A percentile compares a stretch with the other conserved stretches of the same genome.
phyloP scores from a whole-genome alignment of 768 basidiomycete genomes.

The Gyrodon lividus region DNA sequence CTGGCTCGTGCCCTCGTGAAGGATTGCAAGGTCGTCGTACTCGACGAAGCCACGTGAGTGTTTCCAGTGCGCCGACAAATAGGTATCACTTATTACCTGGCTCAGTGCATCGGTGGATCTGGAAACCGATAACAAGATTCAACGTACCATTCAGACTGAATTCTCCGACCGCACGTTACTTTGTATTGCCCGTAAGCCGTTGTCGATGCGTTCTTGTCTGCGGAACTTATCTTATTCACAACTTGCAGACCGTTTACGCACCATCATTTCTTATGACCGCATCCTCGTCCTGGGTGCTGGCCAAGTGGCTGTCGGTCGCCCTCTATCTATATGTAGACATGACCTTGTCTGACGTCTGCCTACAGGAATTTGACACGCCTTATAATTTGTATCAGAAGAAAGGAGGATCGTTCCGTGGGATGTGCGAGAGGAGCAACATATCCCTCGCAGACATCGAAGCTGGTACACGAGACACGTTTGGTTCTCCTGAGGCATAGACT shows the following conservation, averaged over 20 bases:
- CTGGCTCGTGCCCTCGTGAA: slow-evolving; percentile 56
- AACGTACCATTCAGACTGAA: slow-evolving; percentile 40
- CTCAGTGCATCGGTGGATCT: slow-evolving; percentile 37
- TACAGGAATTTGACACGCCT: slow-evolving; percentile 59
- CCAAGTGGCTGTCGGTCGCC: slow-evolving; percentile 44
- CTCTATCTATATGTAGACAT: not conserved
- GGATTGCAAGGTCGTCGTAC: slow-evolving; percentile 46
- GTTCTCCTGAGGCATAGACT: no score
- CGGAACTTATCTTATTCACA: not conserved
- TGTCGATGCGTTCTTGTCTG: slow-evolving; percentile 13
- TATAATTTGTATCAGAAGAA: slow-evolving; percentile 44
- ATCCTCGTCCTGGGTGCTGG: slow-evolving; percentile 71
- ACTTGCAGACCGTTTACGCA: slow-evolving; percentile 44
- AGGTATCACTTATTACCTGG: slow-evolving; percentile 29
- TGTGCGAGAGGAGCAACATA: slow-evolving; percentile 58
- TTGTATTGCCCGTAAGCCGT: slow-evolving; percentile 44
- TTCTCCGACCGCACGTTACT: slow-evolving; percentile 52
- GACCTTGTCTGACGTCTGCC: not conserved
- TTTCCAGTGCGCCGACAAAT: slow-evolving; percentile 12
- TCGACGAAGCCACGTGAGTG: slow-evolving; percentile 42
- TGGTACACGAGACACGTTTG: not conserved
- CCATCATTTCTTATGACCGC: slow-evolving; percentile 59
- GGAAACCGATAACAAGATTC: slow-evolving; percentile 56
- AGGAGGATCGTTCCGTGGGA: slow-evolving; percentile 56
- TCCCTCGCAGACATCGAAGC: slow-evolving; percentile 43